Evolutionary conservation across 495 filamentous ascomycete genomes (phyloP), one percentile per base, ranked within the genome.

Genomic region (Barbatosphaeria neglecta): DNA sequence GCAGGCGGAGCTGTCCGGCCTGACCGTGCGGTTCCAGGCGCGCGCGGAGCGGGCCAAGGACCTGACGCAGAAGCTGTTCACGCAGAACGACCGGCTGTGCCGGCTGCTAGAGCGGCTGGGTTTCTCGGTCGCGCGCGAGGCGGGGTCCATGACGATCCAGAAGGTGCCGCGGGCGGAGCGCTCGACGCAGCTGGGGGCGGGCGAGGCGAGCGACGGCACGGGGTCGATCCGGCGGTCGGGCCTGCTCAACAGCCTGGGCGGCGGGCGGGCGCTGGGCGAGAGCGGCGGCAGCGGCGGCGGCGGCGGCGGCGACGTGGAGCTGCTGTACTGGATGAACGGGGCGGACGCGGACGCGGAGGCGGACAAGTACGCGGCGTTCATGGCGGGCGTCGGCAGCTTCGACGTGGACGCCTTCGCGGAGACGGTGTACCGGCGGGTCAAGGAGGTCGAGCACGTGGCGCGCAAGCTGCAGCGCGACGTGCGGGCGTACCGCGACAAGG

Each of bases 391-490:
- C 4, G 74, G 78, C 6, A 75, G 74, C 24, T 90, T 97, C 55
- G 85, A 94, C 56, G 73, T 90, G 20, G 84, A 93, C 44, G 72
- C 75, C 17, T 90, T 94, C 55, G 77, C 77, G 22, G 90, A 96
- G 33, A 75, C 83, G 1, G 73, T 96, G 17, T 78, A 84, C 48
- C 90, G 87, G 53, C 84, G 90, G 6, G 69, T 94, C 38, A 93
- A 89, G 50, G 92, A 97, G 49, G 78, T 88, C 25, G 92, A 99
- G 58, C 72, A 86, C 47, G 81, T 90, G 43, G 87, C 87, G 13
- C 84, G 87, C 18, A 95, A 94, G 62, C 85, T 85, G 70, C 84
- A 89, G 59, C 88, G 84, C 50, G 93, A 98, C 61, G 81, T 86
- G 22, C 77, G 84, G 7, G 76, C 75, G 2, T 95, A 95, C 57